Evolutionary conservation across 371 early-diverging fungal species (phyloP), one percentile per base, ranked within the genome.

Genomic region (Mucor plumbeus): DNA sequence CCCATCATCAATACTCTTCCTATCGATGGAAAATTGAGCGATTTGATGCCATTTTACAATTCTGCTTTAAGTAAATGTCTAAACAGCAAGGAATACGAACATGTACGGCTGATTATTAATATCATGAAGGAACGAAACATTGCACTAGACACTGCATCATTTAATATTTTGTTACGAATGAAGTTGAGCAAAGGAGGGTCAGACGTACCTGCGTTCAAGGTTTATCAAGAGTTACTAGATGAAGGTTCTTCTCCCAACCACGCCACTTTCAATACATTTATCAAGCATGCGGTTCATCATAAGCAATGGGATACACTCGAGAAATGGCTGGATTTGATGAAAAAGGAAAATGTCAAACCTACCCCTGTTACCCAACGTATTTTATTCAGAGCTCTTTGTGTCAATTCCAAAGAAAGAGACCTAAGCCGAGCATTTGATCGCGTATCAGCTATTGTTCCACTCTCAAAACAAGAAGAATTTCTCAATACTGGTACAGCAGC

Each of bases 221-320:
- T 73, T 7, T 77, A 72, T 36, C 41, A 75, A 0, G 50, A 63
- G 0, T 66, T 82, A 69, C 31, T 75, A 8, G 10, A 36, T 8
- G 40, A 48, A 10, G 53, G 63, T 0, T 43, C 79, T 5, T 9
- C 53, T n/a, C 81, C 83, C 0, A 79, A 72, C 0, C 60, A 56
- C 15, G 78, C 70, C 7, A 83, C 83, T 5, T 79, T 68, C 56
- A 77, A 83, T 47, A 80, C 71, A 1, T 76, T 83, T 35, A 62
- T 83, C 26, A 72, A 66, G 14, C 59, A 79, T 43, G 65, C 72
- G 0, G 59, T 67, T 14, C 56, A 62, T 9, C 50, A 55, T 14
- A 17, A 64, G 13, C 14, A 59, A 17, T 82, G 82, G 82, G 56
- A 68, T 36, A 59, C 61, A 2, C 11, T 82, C 9, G 39, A 40